Conservation (phyloP, 2,329 filamentous ascomycete genomes). For the Cadophora luteo-olivacea region DNA sequence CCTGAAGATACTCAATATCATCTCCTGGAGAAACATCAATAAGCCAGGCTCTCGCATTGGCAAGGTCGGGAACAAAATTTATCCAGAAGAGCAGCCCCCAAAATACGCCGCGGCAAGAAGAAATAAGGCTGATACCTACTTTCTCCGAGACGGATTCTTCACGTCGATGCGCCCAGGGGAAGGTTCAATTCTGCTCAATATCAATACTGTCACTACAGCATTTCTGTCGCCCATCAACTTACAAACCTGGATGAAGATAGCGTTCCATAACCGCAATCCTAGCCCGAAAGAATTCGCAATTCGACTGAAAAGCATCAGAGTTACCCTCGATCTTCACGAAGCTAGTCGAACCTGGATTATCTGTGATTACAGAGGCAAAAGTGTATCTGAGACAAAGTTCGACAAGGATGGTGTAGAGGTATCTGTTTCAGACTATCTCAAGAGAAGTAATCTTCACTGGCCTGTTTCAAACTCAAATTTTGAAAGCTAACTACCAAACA, state of each 20-base stretch:
- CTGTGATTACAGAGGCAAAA: not conserved
- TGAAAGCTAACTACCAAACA: no score
- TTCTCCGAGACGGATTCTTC: constrained; percentile 24
- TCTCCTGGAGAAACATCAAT: constrained; percentile 25
- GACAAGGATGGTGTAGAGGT: not conserved
- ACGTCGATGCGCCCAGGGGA: constrained; percentile 28
- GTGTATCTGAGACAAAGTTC: not conserved
- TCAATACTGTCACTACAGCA: constrained; percentile 27
- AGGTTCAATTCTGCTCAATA: constrained; percentile 25
- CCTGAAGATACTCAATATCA: constrained; percentile 26
- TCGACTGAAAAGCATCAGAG: not conserved
- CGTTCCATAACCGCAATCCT: not conserved
- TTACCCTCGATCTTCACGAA: constrained; percentile 2
- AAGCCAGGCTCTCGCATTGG: not conserved
- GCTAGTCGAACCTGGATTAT: not conserved
- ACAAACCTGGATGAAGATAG: constrained; percentile 17
- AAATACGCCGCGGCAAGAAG: not conserved
- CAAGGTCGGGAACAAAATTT: not conserved
- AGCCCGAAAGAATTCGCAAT: no score
- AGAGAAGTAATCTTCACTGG: not conserved
- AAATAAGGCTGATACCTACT: not conserved
- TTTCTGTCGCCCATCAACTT: constrained; percentile 25
- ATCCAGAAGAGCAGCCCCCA: not conserved
- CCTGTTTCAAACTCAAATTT: not conserved
- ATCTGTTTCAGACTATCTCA: not conserved